Percentiles rank a stretch among this genome's conserved stretches.
Conservation (phyloP, 495 filamentous ascomycete species). For the Neurospora sp. region DNA sequence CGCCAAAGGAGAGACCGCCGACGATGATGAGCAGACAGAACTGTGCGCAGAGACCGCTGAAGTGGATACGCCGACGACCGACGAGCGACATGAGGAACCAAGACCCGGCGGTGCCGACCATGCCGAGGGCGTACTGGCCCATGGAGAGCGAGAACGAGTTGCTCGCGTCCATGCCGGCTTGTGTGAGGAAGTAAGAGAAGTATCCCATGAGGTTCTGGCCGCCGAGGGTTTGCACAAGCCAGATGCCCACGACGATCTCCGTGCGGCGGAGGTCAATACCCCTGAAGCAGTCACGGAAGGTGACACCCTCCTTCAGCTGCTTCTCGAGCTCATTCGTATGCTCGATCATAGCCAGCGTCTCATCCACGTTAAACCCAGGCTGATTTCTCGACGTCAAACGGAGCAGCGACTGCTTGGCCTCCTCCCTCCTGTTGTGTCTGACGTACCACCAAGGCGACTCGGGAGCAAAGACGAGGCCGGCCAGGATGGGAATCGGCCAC, state of each 20-base stretch:
- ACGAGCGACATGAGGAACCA: conserved; percentile 41
- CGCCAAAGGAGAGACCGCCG: conserved; percentile 21
- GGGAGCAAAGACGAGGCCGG: conserved; percentile 50
- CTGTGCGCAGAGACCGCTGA: conserved; percentile 30
- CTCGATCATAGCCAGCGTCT: conserved; percentile 62
- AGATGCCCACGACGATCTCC: conserved; percentile 53
- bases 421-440: conserved; percentile 42
- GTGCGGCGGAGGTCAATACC: conserved; percentile 57
- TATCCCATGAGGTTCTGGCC: conserved; percentile 62
- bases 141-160: conserved; percentile 42
- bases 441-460: conserved; percentile 68
- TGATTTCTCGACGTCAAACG: conserved; percentile 47
- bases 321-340: conserved; percentile 60
- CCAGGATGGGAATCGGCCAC: conserved; percentile 58
- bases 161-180: conserved; percentile 47
- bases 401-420: conserved; percentile 48
- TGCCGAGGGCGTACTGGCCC: conserved; percentile 36
- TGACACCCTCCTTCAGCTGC: conserved; percentile 43
- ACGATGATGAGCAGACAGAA: conserved; percentile 30
- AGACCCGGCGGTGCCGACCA: conserved; percentile 39
- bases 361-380: conserved; percentile 46
- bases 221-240: conserved; percentile 58
- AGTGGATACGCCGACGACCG: conserved; percentile 43
- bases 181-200: conserved; percentile 58
- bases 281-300: conserved; percentile 57